These are phyloP conservation scores for Nakazawaea wyomingensis DNA, from an alignment of 805 yeast genomes.

Conservation along the genomic window DNA sequence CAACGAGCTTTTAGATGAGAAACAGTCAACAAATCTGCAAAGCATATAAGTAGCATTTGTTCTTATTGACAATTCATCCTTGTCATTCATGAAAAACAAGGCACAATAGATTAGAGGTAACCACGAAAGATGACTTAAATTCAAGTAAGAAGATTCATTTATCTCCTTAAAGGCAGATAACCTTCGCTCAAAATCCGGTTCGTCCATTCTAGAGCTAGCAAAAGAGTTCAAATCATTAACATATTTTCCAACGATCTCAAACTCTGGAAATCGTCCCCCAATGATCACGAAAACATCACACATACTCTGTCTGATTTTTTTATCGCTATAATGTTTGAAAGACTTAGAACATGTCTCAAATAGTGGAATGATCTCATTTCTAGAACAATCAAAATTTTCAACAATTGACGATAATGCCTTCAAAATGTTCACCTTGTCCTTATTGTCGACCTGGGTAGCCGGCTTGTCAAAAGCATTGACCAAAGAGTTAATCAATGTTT, in stretches of 20 bases:
- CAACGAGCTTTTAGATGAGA: conserved; percentile 25
- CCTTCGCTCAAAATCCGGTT: conserved; percentile 75
- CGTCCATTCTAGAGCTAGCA: conserved; percentile 55
- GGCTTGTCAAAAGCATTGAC: conserved; percentile 59
- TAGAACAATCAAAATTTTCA: conserved; percentile 45
- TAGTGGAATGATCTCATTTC: conserved; percentile 38
- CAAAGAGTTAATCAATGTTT: conserved; percentile 49
- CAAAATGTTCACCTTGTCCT: conserved; percentile 53
- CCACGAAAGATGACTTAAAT: conserved; percentile 62
- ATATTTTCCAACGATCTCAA: conserved; percentile 43
- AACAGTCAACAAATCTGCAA: conserved; percentile 58
- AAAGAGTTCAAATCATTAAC: conserved; percentile 66
- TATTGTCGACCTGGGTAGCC: conserved; percentile 40
- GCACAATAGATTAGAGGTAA: conserved; percentile 65
- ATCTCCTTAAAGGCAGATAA: conserved; percentile 61
- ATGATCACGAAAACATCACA: conserved; percentile 56
- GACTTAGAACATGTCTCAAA: conserved; percentile 50
- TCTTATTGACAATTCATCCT: conserved; percentile 74
- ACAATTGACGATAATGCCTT: conserved; percentile 53
- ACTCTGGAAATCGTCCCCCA: conserved; percentile 40
- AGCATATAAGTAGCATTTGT: conserved; percentile 67
- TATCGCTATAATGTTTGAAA: conserved; percentile 54
- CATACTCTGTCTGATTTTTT: conserved; percentile 56
- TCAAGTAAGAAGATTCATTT: conserved; percentile 47
- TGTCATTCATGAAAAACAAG: conserved; percentile 69